A percentile compares a stretch with the other conserved stretches of the same genome.
Evolutionary conservation across 768 basidiomycete genomes (phyloP).

Genomic region (Leccinum ochraceum): DNA sequence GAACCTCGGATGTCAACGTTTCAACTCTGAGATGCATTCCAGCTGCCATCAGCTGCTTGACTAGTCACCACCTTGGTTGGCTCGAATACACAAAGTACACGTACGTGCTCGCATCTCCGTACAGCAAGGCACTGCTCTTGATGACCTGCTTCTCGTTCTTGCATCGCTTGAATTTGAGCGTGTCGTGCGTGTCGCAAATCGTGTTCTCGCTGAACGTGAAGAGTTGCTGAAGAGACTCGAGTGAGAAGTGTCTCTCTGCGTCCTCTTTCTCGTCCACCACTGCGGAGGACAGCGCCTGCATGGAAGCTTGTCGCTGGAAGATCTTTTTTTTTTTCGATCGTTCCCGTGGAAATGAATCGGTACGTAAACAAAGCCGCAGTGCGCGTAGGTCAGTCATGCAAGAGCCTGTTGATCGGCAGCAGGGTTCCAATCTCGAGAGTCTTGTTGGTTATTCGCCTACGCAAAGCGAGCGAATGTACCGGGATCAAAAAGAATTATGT

Average conservation of each 20-base stretch:
- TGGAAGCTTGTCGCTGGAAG: constrained; percentile 95
- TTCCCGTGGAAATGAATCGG: constrained; percentile 96
- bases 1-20: constrained; percentile 54
- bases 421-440: constrained; percentile 88
- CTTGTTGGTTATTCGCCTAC: neutral
- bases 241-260: constrained; percentile 91
- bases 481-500: constrained; percentile 92
- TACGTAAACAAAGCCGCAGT: constrained; percentile 99
- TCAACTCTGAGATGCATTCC: constrained; percentile 54
- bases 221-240: constrained; percentile 83
- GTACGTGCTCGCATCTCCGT: constrained; percentile 98
- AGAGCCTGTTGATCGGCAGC: constrained; percentile 98
- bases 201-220: constrained; percentile 90
- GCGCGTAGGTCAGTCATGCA: constrained; percentile 39
- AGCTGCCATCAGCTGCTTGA: constrained; percentile 47
- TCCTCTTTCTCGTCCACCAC: constrained; percentile 98
- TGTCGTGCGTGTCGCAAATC: constrained; percentile 93
- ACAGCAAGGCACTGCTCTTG: constrained; percentile 84
- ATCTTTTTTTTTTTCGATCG: constrained; percentile 99
- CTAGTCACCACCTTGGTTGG: neutral
- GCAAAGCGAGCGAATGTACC: constrained; percentile 44
- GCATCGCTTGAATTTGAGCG: constrained; percentile 95
- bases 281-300: constrained; percentile 95
- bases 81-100: constrained; percentile 34
- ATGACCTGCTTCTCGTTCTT: constrained; percentile 79